A percentile compares a stretch with the other conserved stretches of the same genome.
Conservation (phyloP, 176 grass and related monocot genomes). For the Poa annua region DNA sequence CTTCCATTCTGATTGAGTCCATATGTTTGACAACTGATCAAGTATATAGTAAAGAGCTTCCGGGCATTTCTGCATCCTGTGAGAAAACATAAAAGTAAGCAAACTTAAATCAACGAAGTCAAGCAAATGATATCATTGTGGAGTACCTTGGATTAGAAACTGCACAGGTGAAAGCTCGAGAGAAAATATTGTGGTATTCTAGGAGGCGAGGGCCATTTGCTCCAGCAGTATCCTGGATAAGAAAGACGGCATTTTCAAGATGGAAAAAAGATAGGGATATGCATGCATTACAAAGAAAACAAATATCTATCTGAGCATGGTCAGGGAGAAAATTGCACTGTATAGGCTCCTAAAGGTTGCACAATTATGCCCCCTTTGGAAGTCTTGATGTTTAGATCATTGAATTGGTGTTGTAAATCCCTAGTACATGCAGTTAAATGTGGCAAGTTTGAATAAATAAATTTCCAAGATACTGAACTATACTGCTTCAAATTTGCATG, state of each 20-base stretch:
- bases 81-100: background rate
- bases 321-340: background rate
- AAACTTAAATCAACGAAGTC: background rate
- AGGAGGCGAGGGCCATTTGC: background rate
- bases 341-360: background rate
- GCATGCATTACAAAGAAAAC: background rate
- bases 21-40: background rate
- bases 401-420: background rate
- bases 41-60: background rate
- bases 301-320: background rate
- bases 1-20: background rate
- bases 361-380: background rate
- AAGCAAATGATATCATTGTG: background rate
- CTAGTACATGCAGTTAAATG: background rate
- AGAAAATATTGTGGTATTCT: slow-evolving; percentile 11
- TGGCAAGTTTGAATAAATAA: background rate
- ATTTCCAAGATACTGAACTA: slow-evolving; percentile 5
- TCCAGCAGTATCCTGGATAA: background rate
- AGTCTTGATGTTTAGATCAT: background rate
- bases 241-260: background rate
- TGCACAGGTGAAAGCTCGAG: background rate
- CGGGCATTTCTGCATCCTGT: background rate
- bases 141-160: slow-evolving; percentile 6
- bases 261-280: background rate
- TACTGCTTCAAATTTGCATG: background rate